Conservation (phyloP, 2,329 filamentous ascomycete genomes). For the Bipolaris oryzae region DNA sequence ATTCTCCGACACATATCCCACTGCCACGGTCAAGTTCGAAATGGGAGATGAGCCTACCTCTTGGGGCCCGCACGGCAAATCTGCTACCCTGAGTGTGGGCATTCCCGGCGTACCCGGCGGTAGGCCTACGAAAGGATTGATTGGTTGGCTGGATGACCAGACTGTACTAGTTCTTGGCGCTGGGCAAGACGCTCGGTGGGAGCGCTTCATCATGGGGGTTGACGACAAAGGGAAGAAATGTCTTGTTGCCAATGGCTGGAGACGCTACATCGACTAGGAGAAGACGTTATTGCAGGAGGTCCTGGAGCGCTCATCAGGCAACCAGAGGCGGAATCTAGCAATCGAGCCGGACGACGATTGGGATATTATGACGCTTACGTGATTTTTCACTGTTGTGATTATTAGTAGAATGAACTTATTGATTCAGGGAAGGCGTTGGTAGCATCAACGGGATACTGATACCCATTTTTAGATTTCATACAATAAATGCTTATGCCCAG, state of each 20-base stretch:
- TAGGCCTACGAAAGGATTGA: slow-evolving; percentile 76
- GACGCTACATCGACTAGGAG: slow-evolving; percentile 13
- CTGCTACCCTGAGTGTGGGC: slow-evolving; percentile 51
- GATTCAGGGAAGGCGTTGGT: neutral
- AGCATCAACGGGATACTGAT: neutral
- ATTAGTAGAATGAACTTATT: neutral
- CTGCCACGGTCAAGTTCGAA: slow-evolving; percentile 79
- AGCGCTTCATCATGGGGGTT: slow-evolving; percentile 66
- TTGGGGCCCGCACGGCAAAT: slow-evolving; percentile 38
- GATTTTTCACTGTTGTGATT: neutral
- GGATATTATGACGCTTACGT: neutral
- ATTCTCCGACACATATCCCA: slow-evolving; percentile 89
- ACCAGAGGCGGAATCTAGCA: neutral
- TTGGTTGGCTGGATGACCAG: slow-evolving; percentile 81
- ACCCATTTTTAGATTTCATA: neutral
- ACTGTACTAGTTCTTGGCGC: slow-evolving; percentile 78
- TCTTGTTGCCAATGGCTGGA: slow-evolving; percentile 7
- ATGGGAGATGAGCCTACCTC: slow-evolving; percentile 71
- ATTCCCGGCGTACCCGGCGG: slow-evolving; percentile 60
- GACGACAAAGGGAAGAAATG: slow-evolving; percentile 64
- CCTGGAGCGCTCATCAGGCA: too few species aligned
- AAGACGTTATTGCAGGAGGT: neutral
- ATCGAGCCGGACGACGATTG: neutral
- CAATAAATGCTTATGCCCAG: neutral
- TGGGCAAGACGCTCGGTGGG: slow-evolving; percentile 82